A percentile compares a stretch with the other conserved stretches of the same genome.
Conservation (phyloP, 2,329 filamentous ascomycete species). For the Parasarocladium wereldwijsianum region DNA sequence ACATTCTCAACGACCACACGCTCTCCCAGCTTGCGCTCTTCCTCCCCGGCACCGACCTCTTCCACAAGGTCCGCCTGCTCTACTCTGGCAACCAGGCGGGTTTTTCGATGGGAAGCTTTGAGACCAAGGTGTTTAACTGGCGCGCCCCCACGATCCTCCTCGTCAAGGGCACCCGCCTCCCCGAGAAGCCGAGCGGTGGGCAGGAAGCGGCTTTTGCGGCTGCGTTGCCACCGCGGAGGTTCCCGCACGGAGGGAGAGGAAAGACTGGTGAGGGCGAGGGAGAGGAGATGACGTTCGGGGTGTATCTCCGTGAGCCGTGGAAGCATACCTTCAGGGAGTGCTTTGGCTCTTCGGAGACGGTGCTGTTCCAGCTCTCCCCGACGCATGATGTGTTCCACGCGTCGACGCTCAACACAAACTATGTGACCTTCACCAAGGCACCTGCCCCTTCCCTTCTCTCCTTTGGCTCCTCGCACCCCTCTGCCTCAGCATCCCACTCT, state of each 20-base stretch:
- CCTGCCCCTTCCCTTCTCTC: constrained; percentile 46
- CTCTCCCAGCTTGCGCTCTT: constrained; percentile 63
- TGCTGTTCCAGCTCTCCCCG: constrained; percentile 59
- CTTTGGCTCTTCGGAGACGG: constrained; percentile 48
- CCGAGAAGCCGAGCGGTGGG: constrained; percentile 29
- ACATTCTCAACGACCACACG: constrained; percentile 49
- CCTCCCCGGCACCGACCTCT: constrained; percentile 48
- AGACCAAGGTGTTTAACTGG: constrained; percentile 66
- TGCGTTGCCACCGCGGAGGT: constrained; percentile 47
- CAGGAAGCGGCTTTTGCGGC: constrained; percentile 43
- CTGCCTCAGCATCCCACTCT: constrained; percentile 29
- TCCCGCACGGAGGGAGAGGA: constrained; percentile 36
- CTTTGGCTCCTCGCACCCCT: constrained; percentile 45
- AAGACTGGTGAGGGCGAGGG: too few species aligned
- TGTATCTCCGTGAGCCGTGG: constrained; percentile 54
- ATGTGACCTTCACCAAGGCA: constrained; percentile 52
- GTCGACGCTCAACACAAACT: constrained; percentile 50
- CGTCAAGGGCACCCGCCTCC: constrained; percentile 49
- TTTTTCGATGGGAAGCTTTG: constrained; percentile 65
- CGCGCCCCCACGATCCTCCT: constrained; percentile 58
- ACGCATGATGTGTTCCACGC: constrained; percentile 57
- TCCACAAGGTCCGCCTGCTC: constrained; percentile 48
- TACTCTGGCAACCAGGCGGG: constrained; percentile 59
- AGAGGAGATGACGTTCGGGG: constrained; percentile 48
- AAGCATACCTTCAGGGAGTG: constrained; percentile 51